Base-by-base conservation (phyloP, 495 filamentous ascomycete genomes). In the Lasiosphaeria miniovina region DNA sequence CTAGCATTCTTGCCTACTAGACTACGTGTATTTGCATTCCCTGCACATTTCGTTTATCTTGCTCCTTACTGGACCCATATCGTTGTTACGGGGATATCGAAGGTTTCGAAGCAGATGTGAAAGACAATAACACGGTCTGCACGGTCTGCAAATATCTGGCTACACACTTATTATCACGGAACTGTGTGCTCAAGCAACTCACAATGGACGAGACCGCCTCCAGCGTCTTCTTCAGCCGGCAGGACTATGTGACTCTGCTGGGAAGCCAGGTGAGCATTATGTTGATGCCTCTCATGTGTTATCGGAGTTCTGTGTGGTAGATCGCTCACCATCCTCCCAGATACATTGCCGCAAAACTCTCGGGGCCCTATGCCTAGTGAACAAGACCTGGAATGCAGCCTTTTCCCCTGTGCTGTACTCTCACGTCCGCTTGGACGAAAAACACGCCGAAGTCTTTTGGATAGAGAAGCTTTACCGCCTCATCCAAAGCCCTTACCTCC, bases 311-410 rank as follows among this genome's bases (percentile, higher is more conserved):
- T 24, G 24, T 41, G 8, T 14, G 14, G 38, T 41, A 46, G 12
- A 14, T 46, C 12, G 12, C 12, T 46, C 43, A n/a, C 5, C 43
- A 46, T n/a, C 15, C 12, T 11, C 43, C 12, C 7, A 46, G 43
- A 46, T 46, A 5, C 43, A 46, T n/a, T 46, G 43, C 43, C 43
- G 43, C 43, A 46, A 46, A n/a, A 46, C 43, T 2, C 43, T 46
- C 8, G 12, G 43, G 15, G 7, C 43, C 11, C 43, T 46, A 11
- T 46, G 43, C 43, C 4, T 46, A 14, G 43, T 46, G 8, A 46
- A n/a, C 43, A 46, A 46, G 43, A n/a, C 43, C 5, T 46, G 43
- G 43, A 7, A 46, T 9, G 11, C 43, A 7, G 11, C 43, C 43
- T 46, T 46, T 14, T 46, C 43, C 12, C 43, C 43, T 46, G 43